Percentiles rank a stretch among this genome's conserved stretches.
phyloP scores from a whole-genome alignment of 176 grass and related monocot genomes.

The Musa schizocarpa region DNA sequence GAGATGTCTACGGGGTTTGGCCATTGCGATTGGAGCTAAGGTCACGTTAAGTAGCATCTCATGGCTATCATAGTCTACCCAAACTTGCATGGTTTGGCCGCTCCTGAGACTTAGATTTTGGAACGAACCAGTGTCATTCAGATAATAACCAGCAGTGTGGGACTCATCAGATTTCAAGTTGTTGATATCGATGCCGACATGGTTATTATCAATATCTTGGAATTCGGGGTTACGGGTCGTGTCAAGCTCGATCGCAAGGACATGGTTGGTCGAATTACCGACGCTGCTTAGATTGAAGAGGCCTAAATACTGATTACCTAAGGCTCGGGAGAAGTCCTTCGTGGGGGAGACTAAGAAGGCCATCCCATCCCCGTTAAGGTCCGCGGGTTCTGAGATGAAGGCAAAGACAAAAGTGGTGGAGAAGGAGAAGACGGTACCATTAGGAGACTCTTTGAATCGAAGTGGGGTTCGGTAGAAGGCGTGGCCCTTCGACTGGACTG shows the following conservation, averaged over 20 bases:
- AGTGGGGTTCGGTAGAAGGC: constrained; percentile 16
- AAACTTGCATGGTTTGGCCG: constrained; percentile 15
- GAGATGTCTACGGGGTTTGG: constrained; percentile 2
- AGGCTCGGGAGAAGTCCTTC: constrained; percentile 2
- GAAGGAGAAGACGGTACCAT: constrained; percentile 11
- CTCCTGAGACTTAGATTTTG: constrained; percentile 7
- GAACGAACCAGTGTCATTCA: background rate
- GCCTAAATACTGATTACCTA: constrained; percentile 20
- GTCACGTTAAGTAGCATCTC: constrained; percentile 14
- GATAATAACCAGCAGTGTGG: background rate
- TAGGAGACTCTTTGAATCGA: constrained; percentile 1
- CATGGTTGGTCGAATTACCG: constrained; percentile 7
- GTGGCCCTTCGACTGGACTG: constrained; percentile 10
- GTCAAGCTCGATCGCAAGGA: constrained; percentile 30
- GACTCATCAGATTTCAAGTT: background rate
- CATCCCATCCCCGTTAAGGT: constrained; percentile 3
- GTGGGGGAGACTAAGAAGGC: constrained; percentile 16
- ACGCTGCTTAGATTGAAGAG: background rate
- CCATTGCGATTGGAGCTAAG: background rate
- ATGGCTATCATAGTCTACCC: constrained; percentile 17
- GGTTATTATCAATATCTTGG: constrained; percentile 3
- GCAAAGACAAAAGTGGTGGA: background rate
- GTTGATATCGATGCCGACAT: constrained; percentile 22
- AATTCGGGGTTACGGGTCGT: constrained; percentile 4
- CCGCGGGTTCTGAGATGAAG: background rate